Conservation (phyloP, 345 rosid species). For the Geranium brycei region DNA sequence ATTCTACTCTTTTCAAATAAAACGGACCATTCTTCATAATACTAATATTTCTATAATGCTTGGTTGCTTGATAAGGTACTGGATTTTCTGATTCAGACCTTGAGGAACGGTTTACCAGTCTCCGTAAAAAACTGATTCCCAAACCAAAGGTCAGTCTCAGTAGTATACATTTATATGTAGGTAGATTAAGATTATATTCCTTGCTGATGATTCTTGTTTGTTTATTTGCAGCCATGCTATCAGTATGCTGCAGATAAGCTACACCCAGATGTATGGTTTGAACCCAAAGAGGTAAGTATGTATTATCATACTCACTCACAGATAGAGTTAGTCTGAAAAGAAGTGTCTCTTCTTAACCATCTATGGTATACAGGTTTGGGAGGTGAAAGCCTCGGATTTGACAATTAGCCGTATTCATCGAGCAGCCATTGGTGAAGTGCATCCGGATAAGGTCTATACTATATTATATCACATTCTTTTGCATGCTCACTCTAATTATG, state of each 20-base stretch:
- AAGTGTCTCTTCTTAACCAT: no score
- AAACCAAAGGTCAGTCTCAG: slow-evolving; percentile 57
- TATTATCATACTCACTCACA: no score
- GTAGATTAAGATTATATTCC: no score
- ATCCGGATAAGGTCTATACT: slow-evolving; percentile 62
- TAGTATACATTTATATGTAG: slow-evolving; percentile 13
- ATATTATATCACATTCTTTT: neutral
- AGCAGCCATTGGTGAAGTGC: slow-evolving; percentile 79
- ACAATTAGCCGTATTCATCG: slow-evolving; percentile 84
- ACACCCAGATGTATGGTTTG: slow-evolving; percentile 91
- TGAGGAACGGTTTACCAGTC: slow-evolving; percentile 73
- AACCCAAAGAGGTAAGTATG: slow-evolving; percentile 70
- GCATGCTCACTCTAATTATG: neutral
- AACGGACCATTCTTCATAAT: neutral
- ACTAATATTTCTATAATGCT: slow-evolving; percentile 6
- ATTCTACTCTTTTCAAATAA: slow-evolving; percentile 1
- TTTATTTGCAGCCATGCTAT: slow-evolving; percentile 48
- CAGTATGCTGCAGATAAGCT: slow-evolving; percentile 47
- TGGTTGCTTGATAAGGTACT: slow-evolving; percentile 40
- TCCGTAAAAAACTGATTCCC: slow-evolving; percentile 60
- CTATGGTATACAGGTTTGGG: slow-evolving; percentile 58
- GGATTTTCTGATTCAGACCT: slow-evolving; percentile 79
- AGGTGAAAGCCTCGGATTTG: slow-evolving; percentile 94
- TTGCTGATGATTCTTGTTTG: slow-evolving; percentile 5
- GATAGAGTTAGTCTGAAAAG: no score